These are phyloP conservation scores for Pyrenophora seminiperda DNA, from an alignment of 2,329 filamentous ascomycete genomes.

Conservation along the genomic window DNA sequence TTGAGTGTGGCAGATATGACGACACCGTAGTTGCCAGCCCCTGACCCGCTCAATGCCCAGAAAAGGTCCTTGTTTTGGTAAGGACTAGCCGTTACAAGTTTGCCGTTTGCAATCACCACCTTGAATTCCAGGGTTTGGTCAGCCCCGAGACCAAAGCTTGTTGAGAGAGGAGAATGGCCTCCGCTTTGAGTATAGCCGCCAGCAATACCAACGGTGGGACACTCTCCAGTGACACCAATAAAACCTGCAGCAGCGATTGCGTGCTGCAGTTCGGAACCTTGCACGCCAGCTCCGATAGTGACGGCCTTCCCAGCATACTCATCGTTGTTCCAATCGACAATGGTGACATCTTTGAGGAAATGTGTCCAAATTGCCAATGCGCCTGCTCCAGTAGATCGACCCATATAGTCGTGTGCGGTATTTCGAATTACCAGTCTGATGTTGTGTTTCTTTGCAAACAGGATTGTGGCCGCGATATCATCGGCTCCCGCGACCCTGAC, in stretches of 20 bases:
- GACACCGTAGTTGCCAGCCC: constrained; percentile 40
- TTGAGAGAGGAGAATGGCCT: constrained; percentile 35
- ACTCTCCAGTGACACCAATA: constrained; percentile 37
- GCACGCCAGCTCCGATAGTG: constrained; percentile 37
- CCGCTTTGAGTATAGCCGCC: constrained; percentile 42
- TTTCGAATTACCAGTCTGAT: constrained; percentile 32
- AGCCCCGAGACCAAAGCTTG: constrained; percentile 33
- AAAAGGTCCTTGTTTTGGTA: no score
- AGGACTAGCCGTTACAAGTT: no score
- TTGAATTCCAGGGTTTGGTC: constrained; percentile 40
- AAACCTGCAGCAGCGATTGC: constrained; percentile 26
- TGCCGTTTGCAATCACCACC: constrained; percentile 42
- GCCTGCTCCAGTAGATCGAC: constrained; percentile 37
- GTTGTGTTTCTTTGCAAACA: constrained; percentile 33
- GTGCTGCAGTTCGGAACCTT: constrained; percentile 31
- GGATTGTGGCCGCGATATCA: constrained; percentile 18
- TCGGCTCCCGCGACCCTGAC: constrained; percentile 34
- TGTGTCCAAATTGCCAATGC: constrained; percentile 41
- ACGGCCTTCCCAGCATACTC: constrained; percentile 35
- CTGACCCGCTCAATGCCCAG: constrained; percentile 45
- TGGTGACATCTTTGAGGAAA: constrained; percentile 29
- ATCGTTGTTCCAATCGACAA: constrained; percentile 27
- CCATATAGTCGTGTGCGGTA: constrained; percentile 35
- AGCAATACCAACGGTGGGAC: constrained; percentile 41
- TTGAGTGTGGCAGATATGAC: constrained; percentile 38